A percentile compares a stretch with the other conserved stretches of the same genome.
Evolutionary conservation across 768 basidiomycete genomes (phyloP).

Genomic region (Russula emetica): DNA sequence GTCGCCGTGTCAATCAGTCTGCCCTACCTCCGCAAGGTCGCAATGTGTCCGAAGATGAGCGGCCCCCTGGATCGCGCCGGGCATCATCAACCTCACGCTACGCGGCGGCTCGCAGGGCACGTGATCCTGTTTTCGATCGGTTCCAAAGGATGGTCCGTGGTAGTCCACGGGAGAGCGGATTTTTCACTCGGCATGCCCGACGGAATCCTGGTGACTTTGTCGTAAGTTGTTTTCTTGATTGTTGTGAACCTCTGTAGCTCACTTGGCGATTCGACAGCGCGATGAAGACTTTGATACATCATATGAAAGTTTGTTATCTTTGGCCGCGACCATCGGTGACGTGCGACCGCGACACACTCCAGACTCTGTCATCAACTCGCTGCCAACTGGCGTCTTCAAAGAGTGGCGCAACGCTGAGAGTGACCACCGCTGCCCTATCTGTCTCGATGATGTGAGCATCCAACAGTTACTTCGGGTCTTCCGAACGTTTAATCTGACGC

Average conservation of each 20-base stretch:
- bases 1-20: constrained; percentile 22
- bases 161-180: constrained; percentile 16
- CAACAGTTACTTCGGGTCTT: constrained; percentile 9
- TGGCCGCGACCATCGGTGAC: constrained; percentile 63
- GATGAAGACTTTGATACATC: constrained; percentile 76
- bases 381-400: constrained; percentile 59
- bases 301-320: constrained; percentile 61
- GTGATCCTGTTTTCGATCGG: constrained; percentile 17
- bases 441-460: constrained; percentile 70
- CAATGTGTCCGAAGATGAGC: constrained; percentile 23
- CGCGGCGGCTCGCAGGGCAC: constrained; percentile 14
- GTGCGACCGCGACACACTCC: constrained; percentile 62
- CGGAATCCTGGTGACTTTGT: constrained; percentile 44
- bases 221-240: constrained; percentile 38
- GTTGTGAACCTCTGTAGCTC: constrained; percentile 2
- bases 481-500: constrained; percentile 15
- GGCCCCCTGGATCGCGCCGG: constrained; percentile 11
- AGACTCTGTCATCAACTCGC: constrained; percentile 50
- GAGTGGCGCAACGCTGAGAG: constrained; percentile 62
- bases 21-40: constrained; percentile 18
- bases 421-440: constrained; percentile 77
- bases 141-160: constrained; percentile 22
- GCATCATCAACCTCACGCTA: constrained; percentile 21
- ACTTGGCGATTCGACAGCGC: constrained; percentile 41
- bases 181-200: constrained; percentile 14